Percentiles rank a stretch among this genome's conserved stretches.
Evolutionary conservation across 352 stramenopile genomes (phyloP).

Genomic region (Lagenidium giganteum): DNA sequence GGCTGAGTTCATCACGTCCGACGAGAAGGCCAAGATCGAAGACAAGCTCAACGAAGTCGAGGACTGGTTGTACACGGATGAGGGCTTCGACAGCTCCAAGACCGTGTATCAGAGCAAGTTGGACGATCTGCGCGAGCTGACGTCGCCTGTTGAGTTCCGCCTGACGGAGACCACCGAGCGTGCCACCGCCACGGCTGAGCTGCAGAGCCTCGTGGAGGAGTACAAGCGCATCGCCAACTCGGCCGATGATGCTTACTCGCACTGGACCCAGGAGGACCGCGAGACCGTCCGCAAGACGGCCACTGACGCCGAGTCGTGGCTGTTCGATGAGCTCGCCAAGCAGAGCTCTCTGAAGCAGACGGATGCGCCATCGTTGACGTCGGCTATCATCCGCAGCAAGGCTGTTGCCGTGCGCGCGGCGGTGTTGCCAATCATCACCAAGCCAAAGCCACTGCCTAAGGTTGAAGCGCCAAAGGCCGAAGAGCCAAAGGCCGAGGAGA

Average conservation of each 20-base stretch:
- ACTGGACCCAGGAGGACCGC: slow-evolving; percentile 96
- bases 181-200: slow-evolving; percentile 79
- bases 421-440: slow-evolving; percentile 94
- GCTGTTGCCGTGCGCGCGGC: slow-evolving; percentile 86
- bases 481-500: slow-evolving; percentile 23
- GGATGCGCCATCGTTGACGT: slow-evolving; percentile 90
- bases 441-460: slow-evolving; percentile 91
- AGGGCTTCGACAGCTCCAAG: slow-evolving; percentile 98
- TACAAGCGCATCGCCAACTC: slow-evolving; percentile 95
- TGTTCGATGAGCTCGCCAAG: slow-evolving; percentile 96
- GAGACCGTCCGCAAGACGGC: slow-evolving; percentile 88
- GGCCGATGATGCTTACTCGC: slow-evolving; percentile 89
- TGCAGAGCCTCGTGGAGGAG: slow-evolving; percentile 92
- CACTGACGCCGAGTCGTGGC: slow-evolving; percentile 90
- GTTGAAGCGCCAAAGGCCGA: slow-evolving; percentile 50
- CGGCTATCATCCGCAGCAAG: slow-evolving; percentile 86
- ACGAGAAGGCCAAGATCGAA: slow-evolving; percentile 87
- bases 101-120: slow-evolving; percentile 96
- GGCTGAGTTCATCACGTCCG: slow-evolving; percentile 82
- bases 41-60: slow-evolving; percentile 89
- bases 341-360: slow-evolving; percentile 85
- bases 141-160: slow-evolving; percentile 92
- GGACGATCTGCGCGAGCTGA: slow-evolving; percentile 90
- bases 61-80: slow-evolving; percentile 99
- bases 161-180: slow-evolving; percentile 89